Conservation (phyloP, 2,329 filamentous ascomycete species). For the Botrytis sinoallii region DNA sequence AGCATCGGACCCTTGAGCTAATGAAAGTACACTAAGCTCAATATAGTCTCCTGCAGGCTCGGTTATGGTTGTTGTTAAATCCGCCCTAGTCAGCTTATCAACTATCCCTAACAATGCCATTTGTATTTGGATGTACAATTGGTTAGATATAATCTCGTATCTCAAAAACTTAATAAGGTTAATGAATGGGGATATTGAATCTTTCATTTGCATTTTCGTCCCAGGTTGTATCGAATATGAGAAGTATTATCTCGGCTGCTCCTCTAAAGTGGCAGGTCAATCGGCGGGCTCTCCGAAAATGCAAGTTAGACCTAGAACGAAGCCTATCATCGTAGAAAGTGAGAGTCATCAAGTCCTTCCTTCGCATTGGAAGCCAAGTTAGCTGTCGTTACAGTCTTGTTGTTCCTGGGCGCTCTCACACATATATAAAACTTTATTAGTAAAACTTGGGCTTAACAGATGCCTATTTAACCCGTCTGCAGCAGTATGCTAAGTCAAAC, state of each 20-base stretch:
- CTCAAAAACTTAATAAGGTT: neutral
- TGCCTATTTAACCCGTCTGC: slow-evolving; percentile 9
- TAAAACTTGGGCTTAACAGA: neutral
- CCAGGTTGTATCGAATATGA: neutral
- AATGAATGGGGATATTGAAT: neutral
- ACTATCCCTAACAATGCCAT: neutral
- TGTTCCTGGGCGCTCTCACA: neutral
- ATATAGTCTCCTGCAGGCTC: neutral
- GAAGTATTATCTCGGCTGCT: neutral
- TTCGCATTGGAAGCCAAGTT: neutral
- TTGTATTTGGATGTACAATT: neutral
- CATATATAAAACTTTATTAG: neutral
- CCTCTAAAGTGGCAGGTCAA: neutral
- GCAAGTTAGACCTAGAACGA: neutral
- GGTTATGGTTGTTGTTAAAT: neutral
- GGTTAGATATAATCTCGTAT: neutral
- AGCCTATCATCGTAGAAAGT: neutral
- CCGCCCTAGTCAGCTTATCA: slow-evolving; percentile 10
- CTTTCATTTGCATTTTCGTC: neutral
- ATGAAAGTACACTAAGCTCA: neutral
- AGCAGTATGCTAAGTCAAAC: neutral
- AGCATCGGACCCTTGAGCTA: neutral
- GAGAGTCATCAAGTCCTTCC: neutral
- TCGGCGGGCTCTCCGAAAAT: slow-evolving; percentile 5
- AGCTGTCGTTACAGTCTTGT: neutral